Base-by-base conservation (phyloP, 2,329 filamentous ascomycete species). In the Geosmithia putterillii region DNA sequence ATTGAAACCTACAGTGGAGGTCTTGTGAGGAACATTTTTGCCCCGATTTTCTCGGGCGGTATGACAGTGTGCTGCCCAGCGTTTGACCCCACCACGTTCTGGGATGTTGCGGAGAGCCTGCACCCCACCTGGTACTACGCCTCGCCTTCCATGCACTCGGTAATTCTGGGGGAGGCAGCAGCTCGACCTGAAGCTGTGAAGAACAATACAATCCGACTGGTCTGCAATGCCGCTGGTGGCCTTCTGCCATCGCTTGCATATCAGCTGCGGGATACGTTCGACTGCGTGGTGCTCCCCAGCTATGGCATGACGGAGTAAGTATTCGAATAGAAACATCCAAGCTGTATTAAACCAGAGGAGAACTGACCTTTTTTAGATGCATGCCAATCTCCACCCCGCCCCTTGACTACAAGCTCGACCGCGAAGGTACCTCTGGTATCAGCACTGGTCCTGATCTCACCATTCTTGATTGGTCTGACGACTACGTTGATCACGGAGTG, bases 321-420 rank as follows among this genome's bases (percentile, higher is more conserved):
- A 2, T 5, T n/a, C n/a, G 23, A 32, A 3, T 3, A 32, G 5
- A 32, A 12, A 12, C 28, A 12, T 32, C 10, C 3, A 3, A 12
- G 10, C 10, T 7, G 15, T 12, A 32, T 32, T 32, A 32, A 12
- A 32, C 10, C 15, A 32, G 28, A 12, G 28, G 28, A 7, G 3
- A 32, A 12, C 38, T 19, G 40, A 41, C 35, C 2, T 25, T 15
- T 6, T 14, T 12, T n/a, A 62, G 59, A 38, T 76, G 72, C 49
- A 75, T 75, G 70, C 73, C 72, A 1, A 75, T 76, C 40, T 72
- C 70, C 3, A 73, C 71, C 3, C 73, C 73, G 2, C 71, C 70
- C 0, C 55, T 73, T n/a, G 53, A 66, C 47, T 76, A 76, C 50
- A 55, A 57, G 22, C 60, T 76, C 4, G 70, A 74, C 43, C 66